Evolutionary conservation across 352 stramenopile genomes (phyloP), one percentile per base, ranked within the genome.

Genomic region (Elongisporangium undulatum): DNA sequence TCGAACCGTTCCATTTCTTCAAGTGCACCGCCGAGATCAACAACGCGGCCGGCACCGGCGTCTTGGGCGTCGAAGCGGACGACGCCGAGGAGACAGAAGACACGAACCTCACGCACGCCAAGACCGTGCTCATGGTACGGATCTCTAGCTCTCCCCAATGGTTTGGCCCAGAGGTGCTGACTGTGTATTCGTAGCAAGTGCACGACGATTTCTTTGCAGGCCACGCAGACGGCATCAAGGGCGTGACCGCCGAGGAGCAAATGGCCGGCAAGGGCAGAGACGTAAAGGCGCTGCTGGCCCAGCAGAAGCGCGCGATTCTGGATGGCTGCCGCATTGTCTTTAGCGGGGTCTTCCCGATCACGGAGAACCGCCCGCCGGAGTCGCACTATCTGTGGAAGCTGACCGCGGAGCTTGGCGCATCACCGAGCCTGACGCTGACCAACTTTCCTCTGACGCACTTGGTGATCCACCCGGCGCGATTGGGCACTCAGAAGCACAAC

Each of bases 1-100:
- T 95, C 49, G 82, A 95, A 62, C 82, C 85, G 4, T 95, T 89
- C 29, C 85, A 90, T 59, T 90, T 77, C 58, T 95, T 95, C 63
- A 91, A 92, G 45, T 84, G 76, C 56, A 85, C 75, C 5, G 76
- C 78, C 13, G 85, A 95, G 62, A 87, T 95, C 66, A 95, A 95
- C 63, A 95, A 95, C 53, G 75, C 83, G 0, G 85, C 85, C 4
- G 83, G 85, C 9, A 75, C 70, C 24, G 71, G 74, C 21, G 57
- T 81, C 2, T 52, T 75, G 16, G 78, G 66, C 1, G 64, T 77
- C n/a, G 76, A 86, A 49, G 67, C 71, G 26, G 63, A 71, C 24
- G 70, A 75, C 13, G 48, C 64, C 1, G 59, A 70, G 10, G 26
- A 29, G 1, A 59, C 56, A 0, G 54, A 64, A n/a, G 83, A 92